Base-by-base conservation (phyloP, 2,329 filamentous ascomycete species). In the Davidsoniella neocaledoniae region DNA sequence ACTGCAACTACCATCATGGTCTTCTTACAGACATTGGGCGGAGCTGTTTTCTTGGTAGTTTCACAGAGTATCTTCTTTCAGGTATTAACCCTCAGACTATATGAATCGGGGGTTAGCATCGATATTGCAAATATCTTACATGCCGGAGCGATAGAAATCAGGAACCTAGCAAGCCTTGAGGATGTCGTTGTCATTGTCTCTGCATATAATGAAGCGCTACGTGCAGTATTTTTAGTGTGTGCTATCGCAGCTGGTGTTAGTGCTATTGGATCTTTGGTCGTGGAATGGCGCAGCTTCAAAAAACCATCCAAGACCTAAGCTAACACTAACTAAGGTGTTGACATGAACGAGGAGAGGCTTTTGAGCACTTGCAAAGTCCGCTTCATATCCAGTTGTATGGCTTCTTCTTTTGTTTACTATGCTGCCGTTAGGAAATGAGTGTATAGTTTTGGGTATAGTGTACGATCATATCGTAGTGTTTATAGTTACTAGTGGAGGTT, bases 21-120 rank as follows among this genome's bases (percentile, higher is more conserved):
- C 39, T 73, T 74, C 53, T 50, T 58, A 14, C 67, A 70, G 55
- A 64, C 63, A 0, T 57, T 72, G 0, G 67, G 65, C 23, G 66
- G 66, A 4, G 61, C 67, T 5, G 57, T 77, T 1, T 76, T 76
- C 53, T 65, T 77, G 25, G 67, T 67, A 3, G 64, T 73, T 21
- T 72, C 63, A 1, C 66, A 76, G 54, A 68, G 67, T 49, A 64
- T 76, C 14, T 73, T 77, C 45, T 29, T 26, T 2, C 44, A 51
- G 36, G 36, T 43, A 2, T 33, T 53, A 10, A 40, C 33, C 3
- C 33, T 12, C 6, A 39, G 21, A 29, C 21, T 53, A 17, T 12
- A 43, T 14, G 16, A 36, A n/a, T 36, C 16, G 12, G 44, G 39
- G 21, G 43, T 37, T 16, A 40, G 33, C 10, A 44, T 45, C 1